A percentile compares a stretch with the other conserved stretches of the same genome.
Conservation (phyloP, 1,284 basidiomycete species). For the Naganishia albida region DNA sequence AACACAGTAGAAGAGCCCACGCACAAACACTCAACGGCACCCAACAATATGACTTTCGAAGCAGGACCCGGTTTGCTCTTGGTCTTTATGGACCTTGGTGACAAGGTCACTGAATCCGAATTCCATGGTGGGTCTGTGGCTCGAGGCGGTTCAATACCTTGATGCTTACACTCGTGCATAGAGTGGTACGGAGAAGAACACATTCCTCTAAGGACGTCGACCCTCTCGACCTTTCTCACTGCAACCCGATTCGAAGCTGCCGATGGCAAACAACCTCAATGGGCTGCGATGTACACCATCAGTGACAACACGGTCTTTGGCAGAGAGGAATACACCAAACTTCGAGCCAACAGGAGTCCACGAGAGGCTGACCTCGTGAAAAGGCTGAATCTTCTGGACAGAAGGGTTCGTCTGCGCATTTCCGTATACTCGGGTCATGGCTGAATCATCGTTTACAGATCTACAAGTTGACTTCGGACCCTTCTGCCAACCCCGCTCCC, state of each 20-base stretch:
- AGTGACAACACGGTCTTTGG: slow-evolving; percentile 32
- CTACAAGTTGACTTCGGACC: slow-evolving; percentile 30
- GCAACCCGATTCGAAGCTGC: slow-evolving; percentile 29
- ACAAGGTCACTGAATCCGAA: slow-evolving; percentile 32
- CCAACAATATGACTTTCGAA: slow-evolving; percentile 22
- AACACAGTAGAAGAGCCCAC: too few relatives aligned
- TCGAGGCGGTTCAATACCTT: not conserved
- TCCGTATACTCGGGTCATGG: not conserved
- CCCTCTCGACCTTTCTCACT: slow-evolving; percentile 28
- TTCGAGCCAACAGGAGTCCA: slow-evolving; percentile 30
- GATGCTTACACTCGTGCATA: not conserved
- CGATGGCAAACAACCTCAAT: slow-evolving; percentile 28
- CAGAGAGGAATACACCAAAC: slow-evolving; percentile 30
- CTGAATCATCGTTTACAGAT: slow-evolving; percentile 6
- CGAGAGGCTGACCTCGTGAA: slow-evolving; percentile 31
- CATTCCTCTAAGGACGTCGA: slow-evolving; percentile 31
- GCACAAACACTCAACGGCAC: too few relatives aligned
- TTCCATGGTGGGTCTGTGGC: slow-evolving; percentile 27
- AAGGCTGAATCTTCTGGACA: slow-evolving; percentile 25
- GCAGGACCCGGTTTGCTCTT: slow-evolving; percentile 32
- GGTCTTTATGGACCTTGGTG: slow-evolving; percentile 33
- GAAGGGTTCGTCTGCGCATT: slow-evolving; percentile 17
- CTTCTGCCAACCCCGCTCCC: slow-evolving; percentile 23
- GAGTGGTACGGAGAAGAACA: slow-evolving; percentile 35
- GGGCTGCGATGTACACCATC: slow-evolving; percentile 33